Base-by-base conservation (phyloP, 768 basidiomycete genomes). In the Suillus subluteus region DNA sequence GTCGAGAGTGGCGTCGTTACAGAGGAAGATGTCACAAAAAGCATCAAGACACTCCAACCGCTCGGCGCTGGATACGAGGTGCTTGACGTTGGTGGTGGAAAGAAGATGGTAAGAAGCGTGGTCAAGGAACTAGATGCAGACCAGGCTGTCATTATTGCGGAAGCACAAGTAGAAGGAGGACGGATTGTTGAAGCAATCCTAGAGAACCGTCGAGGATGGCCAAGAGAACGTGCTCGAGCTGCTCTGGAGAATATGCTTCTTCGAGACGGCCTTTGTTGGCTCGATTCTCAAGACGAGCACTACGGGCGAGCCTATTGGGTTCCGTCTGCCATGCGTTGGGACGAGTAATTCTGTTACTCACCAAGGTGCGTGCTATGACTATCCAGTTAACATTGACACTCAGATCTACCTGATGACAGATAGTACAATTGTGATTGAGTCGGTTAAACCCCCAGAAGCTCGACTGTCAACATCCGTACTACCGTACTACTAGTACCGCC, bases 51-150 rank as follows among this genome's bases (percentile, higher is more conserved):
- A 2, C 85, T 99, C 13, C 86, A 91, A 68, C 95, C 96, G 0
- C 86, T 99, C 4, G 91, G 92, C 13, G 90, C 94, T n/a, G 98
- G 98, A 3, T 98, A 98, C 77, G 87, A 93, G 70, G 85, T 97
- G 26, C 81, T 96, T 58, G 85, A 88, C 23, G 82, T 95, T 44
- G 89, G 87, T n/a, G 85, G 76, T 16, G 83, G 88, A 52, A 80
- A 81, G 71, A 92, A 88, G 79, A 90, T 95, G 86, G 89, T 99
- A 18, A 84, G 95, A 55, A 95, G 90, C 67, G 88, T 97, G n/a
- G 88, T 95, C 30, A 91, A 92, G 73, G 92, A 96, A 71, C 82
- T 99, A 30, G 95, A 98, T 71, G 89, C 88, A 40, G 97, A 98
- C 74, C 95, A 97, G 74, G 87, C 93, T 1, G 84, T 87, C 30